These are phyloP conservation scores for Vitis hybrid DNA, from an alignment of 177 flowering plant genomes.

Conservation along the genomic window DNA sequence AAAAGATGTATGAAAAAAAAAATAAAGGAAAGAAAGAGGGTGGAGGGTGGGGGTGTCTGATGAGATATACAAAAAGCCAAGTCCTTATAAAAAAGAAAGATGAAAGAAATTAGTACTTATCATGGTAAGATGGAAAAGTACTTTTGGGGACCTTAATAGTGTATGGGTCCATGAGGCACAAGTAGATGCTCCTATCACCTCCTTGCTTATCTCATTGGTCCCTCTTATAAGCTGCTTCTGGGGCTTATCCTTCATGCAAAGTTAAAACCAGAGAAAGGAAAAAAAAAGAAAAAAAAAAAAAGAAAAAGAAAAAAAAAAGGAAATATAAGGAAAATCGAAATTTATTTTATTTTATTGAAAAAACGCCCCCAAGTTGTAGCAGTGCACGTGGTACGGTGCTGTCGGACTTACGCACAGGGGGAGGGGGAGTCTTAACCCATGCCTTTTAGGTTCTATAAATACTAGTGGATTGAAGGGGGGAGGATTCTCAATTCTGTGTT, in stretches of 20 bases:
- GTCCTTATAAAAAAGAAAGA: background rate
- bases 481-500: no score
- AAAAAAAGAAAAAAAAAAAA: background rate
- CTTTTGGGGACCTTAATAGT: background rate
- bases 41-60: background rate
- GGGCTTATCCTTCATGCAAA: no score
- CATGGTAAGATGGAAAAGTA: constrained; percentile 11
- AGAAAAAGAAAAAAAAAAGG: background rate
- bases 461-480: background rate
- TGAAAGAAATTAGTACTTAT: constrained; percentile 7
- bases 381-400: no score
- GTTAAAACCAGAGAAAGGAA: no score
- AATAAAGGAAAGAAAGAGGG: background rate
- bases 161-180: background rate
- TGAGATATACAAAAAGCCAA: background rate
- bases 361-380: no score
- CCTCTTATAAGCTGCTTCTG: background rate
- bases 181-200: constrained; percentile 8
- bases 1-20: background rate
- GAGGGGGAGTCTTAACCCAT: constrained; percentile 1
- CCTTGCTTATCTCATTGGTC: constrained; percentile 10
- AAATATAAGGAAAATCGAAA: background rate
- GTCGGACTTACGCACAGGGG: background rate
- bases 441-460: no score
- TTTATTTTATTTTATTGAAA: no score